These are phyloP conservation scores for Populus tomentosa DNA, from an alignment of 441 rosid genomes.

Conservation along the genomic window DNA sequence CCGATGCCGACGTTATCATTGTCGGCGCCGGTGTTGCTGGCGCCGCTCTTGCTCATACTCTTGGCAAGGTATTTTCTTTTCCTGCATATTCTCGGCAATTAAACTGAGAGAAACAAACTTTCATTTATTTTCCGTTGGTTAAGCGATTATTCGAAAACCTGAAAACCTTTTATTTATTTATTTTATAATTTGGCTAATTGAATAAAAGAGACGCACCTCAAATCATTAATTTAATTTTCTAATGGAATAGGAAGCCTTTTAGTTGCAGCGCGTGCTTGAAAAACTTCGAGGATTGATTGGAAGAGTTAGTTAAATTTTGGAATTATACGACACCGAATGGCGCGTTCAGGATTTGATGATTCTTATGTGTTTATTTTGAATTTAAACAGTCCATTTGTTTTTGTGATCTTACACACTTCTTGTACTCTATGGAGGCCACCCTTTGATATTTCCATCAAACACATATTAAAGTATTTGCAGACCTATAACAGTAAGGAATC, in stretches of 20 bases:
- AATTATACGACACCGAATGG: background rate
- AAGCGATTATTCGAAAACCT: background rate
- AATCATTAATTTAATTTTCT: no score
- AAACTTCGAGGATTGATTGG: background rate
- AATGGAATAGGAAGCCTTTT: background rate
- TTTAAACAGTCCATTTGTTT: no score
- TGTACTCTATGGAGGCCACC: background rate
- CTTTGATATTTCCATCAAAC: background rate
- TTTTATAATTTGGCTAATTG: background rate
- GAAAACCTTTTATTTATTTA: background rate
- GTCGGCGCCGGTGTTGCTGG: slow-evolving; percentile 49
- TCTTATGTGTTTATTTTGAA: background rate
- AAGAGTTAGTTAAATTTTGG: background rate
- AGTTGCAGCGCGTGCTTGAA: background rate
- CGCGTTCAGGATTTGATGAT: background rate
- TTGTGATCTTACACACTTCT: background rate
- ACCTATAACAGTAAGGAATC: background rate
- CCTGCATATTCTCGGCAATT: background rate
- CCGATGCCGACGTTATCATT: slow-evolving; percentile 30
- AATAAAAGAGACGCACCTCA: background rate
- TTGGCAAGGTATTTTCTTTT: slow-evolving; percentile 50
- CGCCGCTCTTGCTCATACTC: slow-evolving; percentile 77
- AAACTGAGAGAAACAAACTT: background rate
- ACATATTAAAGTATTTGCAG: background rate
- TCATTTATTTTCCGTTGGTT: background rate